Conservation (phyloP, 768 basidiomycete genomes). For the Hemileccinum rubropunctum region DNA sequence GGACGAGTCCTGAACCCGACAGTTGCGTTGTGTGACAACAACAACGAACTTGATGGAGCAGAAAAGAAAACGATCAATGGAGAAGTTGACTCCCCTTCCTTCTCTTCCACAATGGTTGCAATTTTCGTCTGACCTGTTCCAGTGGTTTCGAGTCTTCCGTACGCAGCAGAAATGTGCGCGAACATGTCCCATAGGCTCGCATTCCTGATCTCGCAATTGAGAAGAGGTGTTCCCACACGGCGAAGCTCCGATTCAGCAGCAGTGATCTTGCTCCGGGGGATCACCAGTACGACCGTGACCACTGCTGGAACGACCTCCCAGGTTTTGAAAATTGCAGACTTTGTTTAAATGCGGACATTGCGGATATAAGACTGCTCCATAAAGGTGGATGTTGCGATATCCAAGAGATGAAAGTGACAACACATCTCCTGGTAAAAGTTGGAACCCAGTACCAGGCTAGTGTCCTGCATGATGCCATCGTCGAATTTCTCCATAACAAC, state of each 20-base stretch:
- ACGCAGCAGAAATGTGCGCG: slow-evolving; percentile 17
- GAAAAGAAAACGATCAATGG: slow-evolving; percentile 27
- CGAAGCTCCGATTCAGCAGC: slow-evolving; percentile 24
- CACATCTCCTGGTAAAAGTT: slow-evolving; percentile 48
- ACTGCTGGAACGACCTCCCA: slow-evolving; percentile 30
- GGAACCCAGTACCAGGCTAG: slow-evolving; percentile 20
- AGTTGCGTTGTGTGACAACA: slow-evolving; percentile 9
- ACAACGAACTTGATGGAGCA: slow-evolving; percentile 14
- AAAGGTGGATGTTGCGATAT: slow-evolving; percentile 33
- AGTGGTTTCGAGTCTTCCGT: slow-evolving; percentile 16
- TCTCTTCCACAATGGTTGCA: slow-evolving; percentile 19
- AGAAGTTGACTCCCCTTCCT: slow-evolving; percentile 13
- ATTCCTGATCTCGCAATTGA: slow-evolving; percentile 24
- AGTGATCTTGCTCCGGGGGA: slow-evolving; percentile 29
- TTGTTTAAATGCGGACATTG: slow-evolving; percentile 4
- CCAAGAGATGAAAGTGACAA: slow-evolving; percentile 40
- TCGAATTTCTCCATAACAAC: slow-evolving; percentile 36
- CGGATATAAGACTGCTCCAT: slow-evolving; percentile 14
- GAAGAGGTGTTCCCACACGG: slow-evolving; percentile 18
- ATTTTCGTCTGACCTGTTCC: slow-evolving; percentile 18
- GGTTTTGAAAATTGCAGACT: slow-evolving; percentile 26
- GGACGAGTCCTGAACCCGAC: slow-evolving; percentile 23
- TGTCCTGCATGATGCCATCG: slow-evolving; percentile 13
- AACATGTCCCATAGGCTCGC: slow-evolving; percentile 16
- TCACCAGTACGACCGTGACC: slow-evolving; percentile 31